Percentiles rank a stretch among this genome's conserved stretches.
These are phyloP conservation scores for Cercospora janseana DNA, from an alignment of 2,329 filamentous ascomycete genomes.

Conservation along the genomic window DNA sequence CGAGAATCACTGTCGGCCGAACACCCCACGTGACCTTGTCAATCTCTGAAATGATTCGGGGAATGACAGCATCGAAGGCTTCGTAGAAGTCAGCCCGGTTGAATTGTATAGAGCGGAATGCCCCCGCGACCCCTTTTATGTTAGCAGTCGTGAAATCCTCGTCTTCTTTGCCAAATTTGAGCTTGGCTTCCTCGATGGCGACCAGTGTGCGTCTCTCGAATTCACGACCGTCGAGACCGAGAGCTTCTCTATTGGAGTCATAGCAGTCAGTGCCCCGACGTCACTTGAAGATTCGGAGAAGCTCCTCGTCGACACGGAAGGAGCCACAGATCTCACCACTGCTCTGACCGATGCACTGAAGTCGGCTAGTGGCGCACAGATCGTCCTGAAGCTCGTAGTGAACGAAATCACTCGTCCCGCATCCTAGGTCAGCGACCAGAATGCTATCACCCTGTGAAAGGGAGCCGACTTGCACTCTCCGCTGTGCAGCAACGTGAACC, in stretches of 20 bases:
- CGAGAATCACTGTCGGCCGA: slow-evolving; percentile 8
- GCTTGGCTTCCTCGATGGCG: slow-evolving; percentile 15
- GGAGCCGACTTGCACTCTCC: background rate
- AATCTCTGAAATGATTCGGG: slow-evolving; percentile 1
- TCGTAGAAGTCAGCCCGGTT: background rate
- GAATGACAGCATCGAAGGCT: slow-evolving; percentile 14
- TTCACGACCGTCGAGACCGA: slow-evolving; percentile 6
- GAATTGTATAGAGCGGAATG: background rate
- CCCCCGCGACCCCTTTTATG: background rate
- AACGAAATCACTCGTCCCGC: slow-evolving; percentile 2
- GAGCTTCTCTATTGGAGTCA: background rate
- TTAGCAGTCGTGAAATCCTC: background rate
- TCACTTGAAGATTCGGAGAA: slow-evolving; percentile 1
- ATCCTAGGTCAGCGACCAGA: slow-evolving; percentile 5
- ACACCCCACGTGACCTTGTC: background rate
- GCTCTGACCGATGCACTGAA: slow-evolving; percentile 10
- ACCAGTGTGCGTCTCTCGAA: slow-evolving; percentile 7
- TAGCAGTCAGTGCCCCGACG: slow-evolving; percentile 2
- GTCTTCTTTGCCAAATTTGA: background rate
- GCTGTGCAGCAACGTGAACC: slow-evolving; percentile 5
- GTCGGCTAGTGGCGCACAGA: slow-evolving; percentile 6
- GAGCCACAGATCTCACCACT: slow-evolving; percentile 21
- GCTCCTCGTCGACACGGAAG: slow-evolving; percentile 12
- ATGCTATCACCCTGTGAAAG: slow-evolving; percentile 14
- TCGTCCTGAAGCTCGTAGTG: slow-evolving; percentile 5